Conservation (phyloP, 371 early-diverging fungal species). For the Thermomucor indicae-seudaticae region DNA sequence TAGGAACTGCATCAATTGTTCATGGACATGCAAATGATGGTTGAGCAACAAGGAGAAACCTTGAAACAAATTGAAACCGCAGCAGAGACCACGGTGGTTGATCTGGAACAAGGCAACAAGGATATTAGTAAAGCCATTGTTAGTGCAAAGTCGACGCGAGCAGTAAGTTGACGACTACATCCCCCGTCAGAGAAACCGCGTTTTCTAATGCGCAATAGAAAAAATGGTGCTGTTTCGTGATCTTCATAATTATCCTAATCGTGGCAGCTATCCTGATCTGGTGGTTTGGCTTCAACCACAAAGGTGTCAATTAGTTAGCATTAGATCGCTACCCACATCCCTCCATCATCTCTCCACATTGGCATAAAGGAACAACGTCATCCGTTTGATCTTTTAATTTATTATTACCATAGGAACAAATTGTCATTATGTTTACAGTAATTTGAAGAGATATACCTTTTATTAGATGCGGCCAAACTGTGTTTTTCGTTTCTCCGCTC, state of each 20-base stretch:
- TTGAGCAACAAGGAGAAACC: slow-evolving; percentile 74
- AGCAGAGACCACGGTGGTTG: slow-evolving; percentile 56
- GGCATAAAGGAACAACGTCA: background rate
- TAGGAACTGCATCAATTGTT: slow-evolving; percentile 89
- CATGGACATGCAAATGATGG: slow-evolving; percentile 86
- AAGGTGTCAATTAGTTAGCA: slow-evolving; percentile 19
- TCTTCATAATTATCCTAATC: slow-evolving; percentile 45
- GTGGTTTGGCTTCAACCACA: slow-evolving; percentile 49
- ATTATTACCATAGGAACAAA: background rate
- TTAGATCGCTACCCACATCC: background rate
- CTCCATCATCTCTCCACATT: background rate
- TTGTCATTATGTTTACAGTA: background rate
- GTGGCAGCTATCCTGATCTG: slow-evolving; percentile 49
- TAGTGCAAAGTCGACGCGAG: slow-evolving; percentile 70
- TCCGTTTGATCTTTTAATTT: background rate
- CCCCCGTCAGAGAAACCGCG: background rate
- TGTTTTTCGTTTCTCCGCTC: slow-evolving; percentile 71
- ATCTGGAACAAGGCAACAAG: slow-evolving; percentile 70
- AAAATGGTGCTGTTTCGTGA: slow-evolving; percentile 64
- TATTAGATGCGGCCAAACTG: slow-evolving; percentile 43
- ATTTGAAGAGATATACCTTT: background rate
- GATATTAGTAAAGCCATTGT: slow-evolving; percentile 68
- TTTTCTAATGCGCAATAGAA: slow-evolving; percentile 30
- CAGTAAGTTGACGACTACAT: slow-evolving; percentile 46
- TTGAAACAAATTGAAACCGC: slow-evolving; percentile 70